Evolutionary conservation across 2,329 filamentous ascomycete genomes (phyloP).

Genomic region (Elsinoe perseae): DNA sequence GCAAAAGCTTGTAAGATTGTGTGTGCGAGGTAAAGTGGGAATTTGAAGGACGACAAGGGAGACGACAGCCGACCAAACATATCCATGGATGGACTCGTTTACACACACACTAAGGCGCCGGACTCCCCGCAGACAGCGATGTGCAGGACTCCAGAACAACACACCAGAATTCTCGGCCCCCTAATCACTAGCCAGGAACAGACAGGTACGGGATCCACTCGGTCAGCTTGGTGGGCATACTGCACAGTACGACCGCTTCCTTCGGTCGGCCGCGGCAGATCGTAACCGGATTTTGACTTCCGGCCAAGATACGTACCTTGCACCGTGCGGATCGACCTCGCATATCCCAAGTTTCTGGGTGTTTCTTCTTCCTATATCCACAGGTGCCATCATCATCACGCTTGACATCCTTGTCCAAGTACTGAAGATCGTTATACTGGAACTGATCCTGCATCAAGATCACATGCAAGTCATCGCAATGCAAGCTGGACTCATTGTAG

Average conservation of each 20-base stretch:
- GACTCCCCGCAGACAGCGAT: background rate
- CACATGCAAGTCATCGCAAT: conserved; percentile 8
- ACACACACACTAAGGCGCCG: background rate
- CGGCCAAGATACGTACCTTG: conserved; percentile 12
- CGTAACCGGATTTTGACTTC: background rate
- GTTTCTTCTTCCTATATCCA: background rate
- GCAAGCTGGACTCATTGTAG: background rate
- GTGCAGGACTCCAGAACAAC: conserved; percentile 13
- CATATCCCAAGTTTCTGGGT: conserved; percentile 15
- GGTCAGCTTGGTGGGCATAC: background rate
- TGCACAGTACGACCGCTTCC: conserved; percentile 6
- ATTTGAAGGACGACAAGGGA: background rate
- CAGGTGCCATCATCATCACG: conserved; percentile 11
- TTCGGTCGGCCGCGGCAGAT: conserved; percentile 4
- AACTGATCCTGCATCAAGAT: background rate
- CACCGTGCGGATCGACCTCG: conserved; percentile 13
- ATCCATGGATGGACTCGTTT: background rate
- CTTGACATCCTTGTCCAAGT: background rate
- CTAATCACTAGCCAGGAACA: conserved; percentile 8
- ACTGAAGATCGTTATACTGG: conserved; percentile 1
- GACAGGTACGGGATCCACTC: conserved; percentile 5
- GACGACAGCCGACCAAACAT: background rate
- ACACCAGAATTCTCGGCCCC: background rate
- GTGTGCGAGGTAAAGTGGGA: conserved; percentile 2
- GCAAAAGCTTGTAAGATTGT: conserved; percentile 11